Base-by-base conservation (phyloP, 768 basidiomycete species). In the Gymnopilus junonius region DNA sequence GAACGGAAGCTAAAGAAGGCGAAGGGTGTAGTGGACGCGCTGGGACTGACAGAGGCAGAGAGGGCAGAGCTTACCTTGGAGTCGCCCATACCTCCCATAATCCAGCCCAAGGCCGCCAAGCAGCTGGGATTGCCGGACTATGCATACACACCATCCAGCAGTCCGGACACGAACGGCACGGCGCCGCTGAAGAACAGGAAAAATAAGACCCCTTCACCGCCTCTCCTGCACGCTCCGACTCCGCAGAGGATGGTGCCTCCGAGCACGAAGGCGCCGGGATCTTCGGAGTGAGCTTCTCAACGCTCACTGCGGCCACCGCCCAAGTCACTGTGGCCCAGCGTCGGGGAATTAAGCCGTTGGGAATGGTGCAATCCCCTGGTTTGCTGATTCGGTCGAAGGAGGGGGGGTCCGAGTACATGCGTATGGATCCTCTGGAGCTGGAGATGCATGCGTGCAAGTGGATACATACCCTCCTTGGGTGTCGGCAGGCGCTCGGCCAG, bases 401-500 rank as follows among this genome's bases (percentile, higher is more conserved):
- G 5, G 89, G 84, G 5, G 89, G 84, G 7, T 75, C 80, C 25
- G 85, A 83, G 6, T 89, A 88, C 71, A 77, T 91, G 48, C 83
- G 88, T 1, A 76, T 89, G 66, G 59, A 79, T 0, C 80, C 89
- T 23, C 69, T 73, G 3, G 90, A 90, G 70, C 77, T 92, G 34
- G 91, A 92, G 76, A 87, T 90, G 86, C 88, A 91, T 68, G 81
- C 86, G n/a, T 88, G 86, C 75, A 89, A 87, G 74, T 81, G 87
- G 69, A 75, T 91, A 53, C 88, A 92, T 69, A 80, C 81, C 6
- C 71, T 93, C 2, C 76, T 93, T 25, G 85, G 85, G 31, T 89
- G 86, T 69, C 85, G 85, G 68, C 77, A 79, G 35, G 88, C 90
- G 4, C 75, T 93, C 10, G 70, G 66, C 6, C 84, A 85, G 46